Evolutionary conservation across 441 rosid genomes (phyloP), one percentile per base, ranked within the genome.

Genomic region (Populus tomentosa): DNA sequence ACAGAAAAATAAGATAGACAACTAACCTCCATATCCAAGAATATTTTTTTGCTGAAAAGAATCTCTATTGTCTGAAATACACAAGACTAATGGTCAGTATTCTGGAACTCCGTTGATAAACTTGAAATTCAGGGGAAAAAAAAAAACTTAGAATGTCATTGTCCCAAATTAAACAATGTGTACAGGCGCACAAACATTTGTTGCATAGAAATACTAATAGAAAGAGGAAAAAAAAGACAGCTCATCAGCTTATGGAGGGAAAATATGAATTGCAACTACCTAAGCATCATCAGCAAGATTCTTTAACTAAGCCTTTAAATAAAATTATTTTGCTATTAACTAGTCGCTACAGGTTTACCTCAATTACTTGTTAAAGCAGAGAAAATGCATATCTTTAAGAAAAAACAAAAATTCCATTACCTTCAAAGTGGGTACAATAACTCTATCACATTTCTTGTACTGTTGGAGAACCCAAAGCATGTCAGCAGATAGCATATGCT

Each of bases 371-470:
- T 14, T 63, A 53, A 33, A 67, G 50, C 69, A 53, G 53, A n/a
- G 61, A 10, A 71, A 33, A 71, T 13, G 21, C n/a, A 26, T 38
- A 24, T 26, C 50, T 35, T 26, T 38, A 26, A 13, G 53, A 20
- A 20, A 73, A 77, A 24, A 14, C 13, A 7, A 64, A 24, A 62
- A 1, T 72, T 69, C 66, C 20, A 7, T 74, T 81, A 97, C 98
- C 98, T 93, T 94, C 61, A 94, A 84, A 78, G 97, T 88, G n/a
- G 98, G 99, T 62, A 91, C 72, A 69, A 92, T 90, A 61, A 94
- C 91, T 82, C 99, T 87, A 75, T 94, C 97, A 67, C 90, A 85
- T 86, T 89, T 89, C 85, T 86, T 89, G 88, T 90, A 88, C 76
- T 87, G 88, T 81, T 90, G 82, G 24, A 97, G 97, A 85, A 94